Percentiles rank a stretch among this genome's conserved stretches.
These are phyloP conservation scores for Sinapis alba DNA, from an alignment of 441 rosid species.

Conservation along the genomic window DNA sequence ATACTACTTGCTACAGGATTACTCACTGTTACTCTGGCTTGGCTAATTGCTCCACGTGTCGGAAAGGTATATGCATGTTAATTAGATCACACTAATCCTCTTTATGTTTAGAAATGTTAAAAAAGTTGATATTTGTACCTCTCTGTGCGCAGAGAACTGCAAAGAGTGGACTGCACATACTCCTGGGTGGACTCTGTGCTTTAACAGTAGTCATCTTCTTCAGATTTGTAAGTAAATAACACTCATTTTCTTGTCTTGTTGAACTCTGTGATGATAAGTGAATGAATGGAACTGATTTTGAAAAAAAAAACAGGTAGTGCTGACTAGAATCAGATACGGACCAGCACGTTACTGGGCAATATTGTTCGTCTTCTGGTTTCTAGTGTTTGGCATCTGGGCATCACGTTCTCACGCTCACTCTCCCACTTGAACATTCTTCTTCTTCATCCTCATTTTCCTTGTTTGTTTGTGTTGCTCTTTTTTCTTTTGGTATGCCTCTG, in stretches of 20 bases:
- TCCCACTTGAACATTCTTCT: constrained; percentile 23
- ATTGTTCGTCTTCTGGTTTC: constrained; percentile 95
- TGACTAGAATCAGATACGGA: constrained; percentile 87
- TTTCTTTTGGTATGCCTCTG: background rate
- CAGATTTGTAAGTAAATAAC: constrained; percentile 74
- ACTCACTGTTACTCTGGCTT: constrained; percentile 85
- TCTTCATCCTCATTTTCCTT: background rate
- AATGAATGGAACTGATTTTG: background rate
- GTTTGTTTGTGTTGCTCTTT: background rate
- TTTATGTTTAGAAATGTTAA: constrained; percentile 11
- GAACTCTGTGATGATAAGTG: background rate
- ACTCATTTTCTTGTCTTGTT: constrained; percentile 9
- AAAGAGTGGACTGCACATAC: constrained; percentile 89
- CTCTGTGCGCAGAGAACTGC: constrained; percentile 99
- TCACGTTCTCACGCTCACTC: constrained; percentile 52
- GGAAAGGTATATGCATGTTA: constrained; percentile 77
- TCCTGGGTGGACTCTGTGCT: constrained; percentile 91
- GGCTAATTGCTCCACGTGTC: constrained; percentile 96
- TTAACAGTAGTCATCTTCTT: constrained; percentile 89
- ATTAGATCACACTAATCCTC: background rate
- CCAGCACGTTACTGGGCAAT: constrained; percentile 98
- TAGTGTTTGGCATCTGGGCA: constrained; percentile 97
- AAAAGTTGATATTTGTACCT: background rate
- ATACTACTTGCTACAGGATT: constrained; percentile 90
- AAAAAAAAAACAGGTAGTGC: constrained; percentile 63